Percentiles rank a stretch among this genome's conserved stretches.
These are phyloP conservation scores for Botrytis cinerea DNA, from an alignment of 2,329 filamentous ascomycete species.

Conservation along the genomic window DNA sequence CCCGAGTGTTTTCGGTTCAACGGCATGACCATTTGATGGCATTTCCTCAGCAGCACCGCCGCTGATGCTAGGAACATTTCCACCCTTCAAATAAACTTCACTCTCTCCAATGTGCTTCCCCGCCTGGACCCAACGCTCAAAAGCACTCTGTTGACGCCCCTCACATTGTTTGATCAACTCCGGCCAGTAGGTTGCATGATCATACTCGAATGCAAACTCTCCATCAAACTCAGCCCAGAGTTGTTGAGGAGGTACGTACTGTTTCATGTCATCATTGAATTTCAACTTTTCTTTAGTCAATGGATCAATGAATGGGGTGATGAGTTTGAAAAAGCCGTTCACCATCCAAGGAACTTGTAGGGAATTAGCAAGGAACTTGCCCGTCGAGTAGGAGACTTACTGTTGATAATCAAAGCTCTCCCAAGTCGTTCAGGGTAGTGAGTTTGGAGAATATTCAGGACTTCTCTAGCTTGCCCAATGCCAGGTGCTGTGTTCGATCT, in stretches of 20 bases:
- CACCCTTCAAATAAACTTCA: constrained; percentile 84
- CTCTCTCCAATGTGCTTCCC: constrained; percentile 83
- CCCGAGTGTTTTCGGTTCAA: constrained; percentile 9
- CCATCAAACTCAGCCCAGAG: constrained; percentile 77
- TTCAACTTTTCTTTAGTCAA: constrained; percentile 92
- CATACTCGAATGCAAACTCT: constrained; percentile 85
- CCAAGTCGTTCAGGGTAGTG: constrained; percentile 95
- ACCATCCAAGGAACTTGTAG: constrained; percentile 82
- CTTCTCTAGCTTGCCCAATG: constrained; percentile 75
- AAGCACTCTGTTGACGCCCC: constrained; percentile 62
- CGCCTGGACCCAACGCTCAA: constrained; percentile 73
- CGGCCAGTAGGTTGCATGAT: constrained; percentile 88
- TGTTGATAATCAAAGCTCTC: constrained; percentile 83
- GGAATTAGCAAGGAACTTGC: constrained; percentile 28
- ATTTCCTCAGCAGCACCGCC: constrained; percentile 14
- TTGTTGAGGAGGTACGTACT: constrained; percentile 79
- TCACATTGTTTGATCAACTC: constrained; percentile 72
- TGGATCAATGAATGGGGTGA: constrained; percentile 95
- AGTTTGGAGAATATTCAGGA: constrained; percentile 88
- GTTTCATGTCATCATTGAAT: constrained; percentile 89
- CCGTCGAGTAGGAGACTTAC: constrained; percentile 51
- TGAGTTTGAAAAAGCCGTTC: constrained; percentile 91
- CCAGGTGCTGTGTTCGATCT: constrained; percentile 73
- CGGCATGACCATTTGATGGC: constrained; percentile 11
- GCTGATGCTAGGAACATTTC: constrained; percentile 35